Base-by-base conservation (phyloP, 208 protist genomes). In the Jaenimonas drosophilae region DNA sequence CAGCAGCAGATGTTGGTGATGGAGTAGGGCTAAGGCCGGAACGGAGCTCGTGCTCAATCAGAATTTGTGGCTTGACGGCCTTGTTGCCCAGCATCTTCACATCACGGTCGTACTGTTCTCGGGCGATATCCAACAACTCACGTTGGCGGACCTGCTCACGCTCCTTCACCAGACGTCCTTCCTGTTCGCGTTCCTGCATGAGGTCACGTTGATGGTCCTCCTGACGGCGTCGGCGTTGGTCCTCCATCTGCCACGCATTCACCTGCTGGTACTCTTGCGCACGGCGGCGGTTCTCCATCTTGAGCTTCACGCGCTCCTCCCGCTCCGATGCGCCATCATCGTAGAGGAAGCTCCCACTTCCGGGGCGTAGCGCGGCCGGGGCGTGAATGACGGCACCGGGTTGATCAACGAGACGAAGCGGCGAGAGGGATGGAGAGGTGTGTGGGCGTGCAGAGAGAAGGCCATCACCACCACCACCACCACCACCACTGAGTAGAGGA, bases 201-300 rank as follows among this genome's bases (percentile, higher is more conserved):
- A 47, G 49, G 44, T 71, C 59, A 3, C 54, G 63, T 39, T 62
- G 54, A 17, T 51, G 53, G 48, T 73, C 76, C 6, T 63, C 59
- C 33, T 71, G 31, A 40, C 54, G 64, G 9, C 59, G 75, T 26
- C 54, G 63, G 29, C 70, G 45, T 48, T 76, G 73, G 40, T 81
- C 66, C 38, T 70, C 59, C 54, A 74, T 83, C 28, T 77, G 66
- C 0, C 64, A 64, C 33, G 60, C 79, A 41, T 87, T 89, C 44
- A 86, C 84, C 16, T 63, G 48, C 33, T 92, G 84, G n/a, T 86
- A 34, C 49, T 84, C 68, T 29, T 74, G 63, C 19, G 74, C 77
- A 21, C 71, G 64, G 16, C 69, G 54, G 9, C 70, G 57, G 2
- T 62, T 67, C 37, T 40, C 62, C 48, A 57, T 27, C 41, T 72